Conservation (phyloP, 192 early-diverging fungal species). For the Coemansia sp. region DNA sequence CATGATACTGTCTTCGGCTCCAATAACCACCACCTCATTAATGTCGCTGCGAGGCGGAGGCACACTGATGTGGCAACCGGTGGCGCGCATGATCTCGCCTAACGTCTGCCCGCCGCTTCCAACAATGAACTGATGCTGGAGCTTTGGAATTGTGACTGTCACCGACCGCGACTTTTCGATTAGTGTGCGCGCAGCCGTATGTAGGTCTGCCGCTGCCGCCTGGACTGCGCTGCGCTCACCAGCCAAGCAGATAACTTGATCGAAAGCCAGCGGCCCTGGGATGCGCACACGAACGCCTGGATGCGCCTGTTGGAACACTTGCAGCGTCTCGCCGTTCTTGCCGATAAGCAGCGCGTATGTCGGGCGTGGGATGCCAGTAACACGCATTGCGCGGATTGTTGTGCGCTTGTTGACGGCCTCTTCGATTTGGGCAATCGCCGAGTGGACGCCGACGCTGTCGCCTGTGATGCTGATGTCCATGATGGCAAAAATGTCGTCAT, state of each 20-base stretch:
- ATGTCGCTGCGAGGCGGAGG: slow-evolving; percentile 67
- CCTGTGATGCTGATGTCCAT: slow-evolving; percentile 75
- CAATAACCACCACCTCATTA: slow-evolving; percentile 78
- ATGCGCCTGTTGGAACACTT: slow-evolving; percentile 61
- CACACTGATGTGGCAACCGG: slow-evolving; percentile 85
- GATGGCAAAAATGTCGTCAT: slow-evolving; percentile 60
- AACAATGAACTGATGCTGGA: slow-evolving; percentile 89
- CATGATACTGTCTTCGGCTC: slow-evolving; percentile 66
- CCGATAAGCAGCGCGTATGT: slow-evolving; percentile 85
- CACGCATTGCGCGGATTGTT: slow-evolving; percentile 64
- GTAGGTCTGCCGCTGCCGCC: slow-evolving; percentile 63
- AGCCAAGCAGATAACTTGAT: slow-evolving; percentile 63
- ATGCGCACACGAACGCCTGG: slow-evolving; percentile 75
- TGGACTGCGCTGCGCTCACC: slow-evolving; percentile 77
- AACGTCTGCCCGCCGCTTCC: slow-evolving; percentile 76
- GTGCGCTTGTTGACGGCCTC: slow-evolving; percentile 74
- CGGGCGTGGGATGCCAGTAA: slow-evolving; percentile 66
- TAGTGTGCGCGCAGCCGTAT: slow-evolving; percentile 61
- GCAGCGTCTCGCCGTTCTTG: slow-evolving; percentile 59
- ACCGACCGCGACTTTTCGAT: slow-evolving; percentile 65
- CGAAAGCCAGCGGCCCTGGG: slow-evolving; percentile 56
- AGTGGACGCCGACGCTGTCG: slow-evolving; percentile 73
- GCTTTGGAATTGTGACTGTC: slow-evolving; percentile 76
- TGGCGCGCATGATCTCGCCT: slow-evolving; percentile 79
- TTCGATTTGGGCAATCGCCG: slow-evolving; percentile 85